Evolutionary conservation across 2,329 filamentous ascomycete genomes (phyloP), one percentile per base, ranked within the genome.

Genomic region (Colletotrichum sp.): DNA sequence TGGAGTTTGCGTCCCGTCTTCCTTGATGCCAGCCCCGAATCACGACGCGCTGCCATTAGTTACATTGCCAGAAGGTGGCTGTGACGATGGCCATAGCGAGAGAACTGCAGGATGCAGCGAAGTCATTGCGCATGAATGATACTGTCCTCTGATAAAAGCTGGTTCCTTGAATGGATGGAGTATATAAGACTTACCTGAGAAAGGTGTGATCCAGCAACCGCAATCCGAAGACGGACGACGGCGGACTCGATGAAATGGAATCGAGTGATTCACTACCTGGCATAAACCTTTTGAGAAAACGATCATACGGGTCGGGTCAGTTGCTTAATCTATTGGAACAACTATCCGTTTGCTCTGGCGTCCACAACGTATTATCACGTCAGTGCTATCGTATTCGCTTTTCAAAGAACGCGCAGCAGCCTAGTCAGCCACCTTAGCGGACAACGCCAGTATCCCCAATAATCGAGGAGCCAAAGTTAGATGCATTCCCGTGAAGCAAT

Each of bases 261-360:
- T n/a, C 2, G 18, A 44, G 39, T n/a, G 39, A n/a, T n/a, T 44
- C 39, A 49, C 10, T 13, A 13, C n/a, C 10, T 49, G 44, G 10
- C 1, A 2, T 6, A 21, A 49, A 12, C 10, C n/a, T n/a, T 21
- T 2, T 4, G n/a, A 49, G 6, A 21, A 4, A 49, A 21, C 6
- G 1, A 49, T 7, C 6, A 49, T 7, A 21, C n/a, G 44, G n/a
- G 10, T 3, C 10, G 6, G 9, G 1, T 3, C 6, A 13, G 2
- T 13, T n/a, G 6, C 2, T 13, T 13, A 3, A 21, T 21, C n/a
- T 4, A 12, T 4, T 12, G 44, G 44, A 13, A 49, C 1, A 49
- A 4, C 44, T 7, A 21, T 49, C 10, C n/a, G 44, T 21, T 13
- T 7, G 0, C 10, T 21, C 44, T 49, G 44, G 10, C n/a, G 44